Percentiles rank a stretch among this genome's conserved stretches.
These are phyloP conservation scores for Neonectria sp. DNA, from an alignment of 2,329 filamentous ascomycete genomes.

Conservation along the genomic window DNA sequence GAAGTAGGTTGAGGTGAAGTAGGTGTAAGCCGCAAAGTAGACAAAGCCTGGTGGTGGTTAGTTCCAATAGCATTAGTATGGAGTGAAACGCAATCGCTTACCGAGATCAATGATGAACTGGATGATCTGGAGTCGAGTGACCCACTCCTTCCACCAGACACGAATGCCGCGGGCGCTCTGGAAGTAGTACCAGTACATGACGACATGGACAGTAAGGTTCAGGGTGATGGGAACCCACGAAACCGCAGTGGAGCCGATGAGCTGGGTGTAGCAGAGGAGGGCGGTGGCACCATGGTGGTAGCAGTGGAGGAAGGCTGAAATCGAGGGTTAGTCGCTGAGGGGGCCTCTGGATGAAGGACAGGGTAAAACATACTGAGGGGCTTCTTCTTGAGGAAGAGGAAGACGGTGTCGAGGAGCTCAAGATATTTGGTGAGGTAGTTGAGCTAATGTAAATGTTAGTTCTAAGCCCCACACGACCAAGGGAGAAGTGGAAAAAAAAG, in stretches of 20 bases:
- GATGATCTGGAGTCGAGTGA: conserved; percentile 96
- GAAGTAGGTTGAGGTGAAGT: conserved; percentile 99
- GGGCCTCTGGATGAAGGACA: conserved; percentile 1
- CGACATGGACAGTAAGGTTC: conserved; percentile 94
- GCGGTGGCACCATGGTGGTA: conserved; percentile 99
- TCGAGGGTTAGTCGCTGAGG: conserved; percentile 49
- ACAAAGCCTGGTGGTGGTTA: conserved; percentile 79
- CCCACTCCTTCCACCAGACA: conserved; percentile 99
- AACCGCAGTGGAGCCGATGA: conserved; percentile 92
- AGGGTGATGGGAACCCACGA: conserved; percentile 96
- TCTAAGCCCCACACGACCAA: conserved; percentile 12
- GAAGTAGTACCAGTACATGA: conserved; percentile 99
- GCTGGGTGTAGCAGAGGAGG: conserved; percentile 97
- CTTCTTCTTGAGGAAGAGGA: conserved; percentile 99
- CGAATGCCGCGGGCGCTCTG: conserved; percentile 95
- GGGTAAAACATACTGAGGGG: conserved; percentile 73
- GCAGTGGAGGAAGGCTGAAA: conserved; percentile 93
- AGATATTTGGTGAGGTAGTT: conserved; percentile 99
- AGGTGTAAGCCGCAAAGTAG: conserved; percentile 80
- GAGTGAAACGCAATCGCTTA: conserved; percentile 61
- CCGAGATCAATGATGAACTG: conserved; percentile 98
- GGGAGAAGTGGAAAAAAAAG: conserved; percentile 16
- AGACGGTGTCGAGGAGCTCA: conserved; percentile 94
- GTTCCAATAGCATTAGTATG: conserved; percentile 10
- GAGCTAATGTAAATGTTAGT: conserved; percentile 69